phyloP scores from a whole-genome alignment of 352 stramenopile genomes.

The Phytophthora lateralis region DNA sequence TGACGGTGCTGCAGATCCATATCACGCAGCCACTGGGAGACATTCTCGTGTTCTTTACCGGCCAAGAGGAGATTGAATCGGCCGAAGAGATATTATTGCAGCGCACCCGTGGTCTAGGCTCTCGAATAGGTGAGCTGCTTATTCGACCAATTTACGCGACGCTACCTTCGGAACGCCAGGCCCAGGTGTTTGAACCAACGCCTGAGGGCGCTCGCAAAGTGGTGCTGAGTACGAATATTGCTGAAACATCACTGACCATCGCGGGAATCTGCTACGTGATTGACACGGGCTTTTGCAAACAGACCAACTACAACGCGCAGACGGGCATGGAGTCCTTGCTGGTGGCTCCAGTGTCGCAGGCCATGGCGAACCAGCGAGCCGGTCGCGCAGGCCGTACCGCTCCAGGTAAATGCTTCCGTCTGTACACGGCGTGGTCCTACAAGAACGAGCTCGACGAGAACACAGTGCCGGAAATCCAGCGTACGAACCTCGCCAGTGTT shows the following conservation, averaged over 20 bases:
- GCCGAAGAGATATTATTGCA: slow-evolving; percentile 95
- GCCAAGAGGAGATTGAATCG: slow-evolving; percentile 99
- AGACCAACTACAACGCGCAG: slow-evolving; percentile 99
- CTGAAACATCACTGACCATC: slow-evolving; percentile 99
- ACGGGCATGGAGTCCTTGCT: slow-evolving; percentile 99
- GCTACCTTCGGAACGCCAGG: slow-evolving; percentile 97
- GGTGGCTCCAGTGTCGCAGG: slow-evolving; percentile 97
- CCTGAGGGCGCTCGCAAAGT: slow-evolving; percentile 97
- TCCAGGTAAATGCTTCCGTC: slow-evolving; percentile 98
- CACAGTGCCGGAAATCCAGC: slow-evolving; percentile 98
- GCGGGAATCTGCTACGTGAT: slow-evolving; percentile 99
- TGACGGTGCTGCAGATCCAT: slow-evolving; percentile 99
- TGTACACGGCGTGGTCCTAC: slow-evolving; percentile 99
- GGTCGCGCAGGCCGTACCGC: slow-evolving; percentile 95
- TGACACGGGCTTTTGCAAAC: slow-evolving; percentile 99
- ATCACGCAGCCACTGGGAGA: slow-evolving; percentile 97
- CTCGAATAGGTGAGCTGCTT: slow-evolving; percentile 97
- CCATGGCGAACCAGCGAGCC: slow-evolving; percentile 96
- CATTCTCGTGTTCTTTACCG: slow-evolving; percentile 99
- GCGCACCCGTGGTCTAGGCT: slow-evolving; percentile 93
- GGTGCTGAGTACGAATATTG: slow-evolving; percentile 99
- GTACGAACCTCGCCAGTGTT: slow-evolving; percentile 95
- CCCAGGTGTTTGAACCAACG: slow-evolving; percentile 99
- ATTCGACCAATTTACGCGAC: slow-evolving; percentile 99
- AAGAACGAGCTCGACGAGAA: slow-evolving; percentile 99